Evolutionary conservation across 768 basidiomycete species (phyloP).

Genomic region (Suillus tomentosus): DNA sequence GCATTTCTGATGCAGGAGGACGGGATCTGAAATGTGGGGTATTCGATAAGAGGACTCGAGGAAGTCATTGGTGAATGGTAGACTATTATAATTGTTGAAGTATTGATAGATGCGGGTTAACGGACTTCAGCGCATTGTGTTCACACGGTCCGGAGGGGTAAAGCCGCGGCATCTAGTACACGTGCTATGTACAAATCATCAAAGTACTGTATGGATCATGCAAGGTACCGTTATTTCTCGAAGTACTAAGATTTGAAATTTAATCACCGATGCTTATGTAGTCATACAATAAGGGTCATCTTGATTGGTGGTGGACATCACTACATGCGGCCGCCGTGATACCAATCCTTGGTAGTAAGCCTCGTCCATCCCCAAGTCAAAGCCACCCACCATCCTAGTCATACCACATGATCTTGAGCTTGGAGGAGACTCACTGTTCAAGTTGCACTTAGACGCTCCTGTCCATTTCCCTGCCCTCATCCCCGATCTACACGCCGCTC

Average conservation of each 20-base stretch:
- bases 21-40: background rate
- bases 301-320: too few species aligned
- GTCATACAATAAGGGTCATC: too few species aligned
- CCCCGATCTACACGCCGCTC: background rate
- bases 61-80: background rate
- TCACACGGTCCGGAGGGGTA: background rate
- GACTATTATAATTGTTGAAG: background rate
- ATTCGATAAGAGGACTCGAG: background rate
- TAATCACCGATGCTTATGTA: background rate
- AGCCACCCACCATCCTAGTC: background rate
- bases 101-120: background rate
- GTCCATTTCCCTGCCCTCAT: too few species aligned
- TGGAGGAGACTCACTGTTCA: background rate
- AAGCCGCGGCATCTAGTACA: background rate
- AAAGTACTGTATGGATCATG: too few species aligned
- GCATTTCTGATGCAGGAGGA: slow-evolving; percentile 14
- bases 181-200: background rate
- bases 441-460: background rate
- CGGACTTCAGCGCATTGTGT: background rate
- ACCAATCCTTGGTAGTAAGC: background rate
- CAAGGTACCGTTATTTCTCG: background rate
- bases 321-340: background rate
- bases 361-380: background rate
- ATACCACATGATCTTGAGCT: too few species aligned
- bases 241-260: background rate